Base-by-base conservation (phyloP, 2,329 filamentous ascomycete species). In the Verticillium alfalfae region DNA sequence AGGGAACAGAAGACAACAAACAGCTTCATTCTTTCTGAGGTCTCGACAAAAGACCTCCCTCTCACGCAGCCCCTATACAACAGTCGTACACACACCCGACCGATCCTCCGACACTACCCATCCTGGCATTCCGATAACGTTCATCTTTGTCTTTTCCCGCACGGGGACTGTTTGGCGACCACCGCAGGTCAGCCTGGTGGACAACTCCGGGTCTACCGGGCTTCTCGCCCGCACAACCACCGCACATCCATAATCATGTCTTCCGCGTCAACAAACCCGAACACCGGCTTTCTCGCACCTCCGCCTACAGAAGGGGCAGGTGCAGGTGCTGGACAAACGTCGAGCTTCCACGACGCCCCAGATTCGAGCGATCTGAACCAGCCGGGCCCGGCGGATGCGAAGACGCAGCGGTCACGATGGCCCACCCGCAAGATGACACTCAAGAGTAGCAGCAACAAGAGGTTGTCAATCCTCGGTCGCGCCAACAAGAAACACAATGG, bases 391-490 rank as follows among this genome's bases (percentile, higher is more conserved):
- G 54, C 84, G 83, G 65, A 82, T 85, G 9, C 58, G 58, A 68
- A 72, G 61, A 89, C 88, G 26, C 92, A 94, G 73, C 85, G 93
- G 72, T 88, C 95, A 75, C 85, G 95, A 87, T 98, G 95, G 95
- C 94, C 95, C 18, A 98, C 95, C n/a, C 91, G 93, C 71, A 91
- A 92, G 73, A 86, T 91, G 75, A 88, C 88, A 15, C 87, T 91
- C 69, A 85, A 88, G 71, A 91, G 88, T 72, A 92, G 90, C 66
- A 81, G 84, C 68, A 83, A 85, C 73, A 98, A 97, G 82, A 88
- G 95, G 65, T 79, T 88, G 62, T 95, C 91, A 56, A 88, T 98
- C 66, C 86, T 95, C 70, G 88, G 90, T 70, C 88, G 93, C 68
- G 81, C 88, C 71, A 86, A 91, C 72, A 86, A 87, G 72, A 88